A percentile compares a stretch with the other conserved stretches of the same genome.
Evolutionary conservation across 2,329 filamentous ascomycete genomes (phyloP).

Genomic region (Pseudogymnoascus sp.): DNA sequence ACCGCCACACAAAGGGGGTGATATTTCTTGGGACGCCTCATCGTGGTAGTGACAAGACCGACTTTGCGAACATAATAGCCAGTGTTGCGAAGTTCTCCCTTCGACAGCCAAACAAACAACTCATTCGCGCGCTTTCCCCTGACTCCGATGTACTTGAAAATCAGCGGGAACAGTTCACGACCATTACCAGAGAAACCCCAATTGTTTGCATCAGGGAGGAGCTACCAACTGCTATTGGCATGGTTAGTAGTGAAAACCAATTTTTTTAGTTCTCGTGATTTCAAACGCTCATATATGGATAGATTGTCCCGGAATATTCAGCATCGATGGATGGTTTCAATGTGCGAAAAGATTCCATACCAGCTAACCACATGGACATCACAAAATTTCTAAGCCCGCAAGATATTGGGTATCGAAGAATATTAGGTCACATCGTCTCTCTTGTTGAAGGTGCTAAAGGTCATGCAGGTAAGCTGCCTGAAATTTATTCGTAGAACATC

Average conservation of each 20-base stretch:
- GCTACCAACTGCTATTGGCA: neutral
- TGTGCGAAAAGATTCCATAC: neutral
- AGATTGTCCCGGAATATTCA: neutral
- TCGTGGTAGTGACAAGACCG: neutral
- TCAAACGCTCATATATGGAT: neutral
- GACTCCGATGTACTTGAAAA: neutral
- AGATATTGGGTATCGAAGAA: neutral
- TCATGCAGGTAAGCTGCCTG: neutral
- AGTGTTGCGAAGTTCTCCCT: neutral
- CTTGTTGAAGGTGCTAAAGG: neutral
- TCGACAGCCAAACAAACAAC: neutral
- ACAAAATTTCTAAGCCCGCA: neutral
- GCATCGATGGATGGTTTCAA: neutral
- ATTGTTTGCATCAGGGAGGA: neutral
- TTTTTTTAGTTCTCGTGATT: neutral
- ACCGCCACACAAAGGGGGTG: neutral
- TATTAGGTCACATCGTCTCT: neutral
- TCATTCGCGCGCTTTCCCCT: neutral
- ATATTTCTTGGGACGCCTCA: neutral
- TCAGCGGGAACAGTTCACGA: neutral
- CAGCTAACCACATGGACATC: neutral
- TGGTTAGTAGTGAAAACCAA: neutral
- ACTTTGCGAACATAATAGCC: neutral
- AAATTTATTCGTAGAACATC: neutral
- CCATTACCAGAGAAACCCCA: neutral